Evolutionary conservation across 805 yeast genomes (phyloP).

Genomic region (Candida maltosa): DNA sequence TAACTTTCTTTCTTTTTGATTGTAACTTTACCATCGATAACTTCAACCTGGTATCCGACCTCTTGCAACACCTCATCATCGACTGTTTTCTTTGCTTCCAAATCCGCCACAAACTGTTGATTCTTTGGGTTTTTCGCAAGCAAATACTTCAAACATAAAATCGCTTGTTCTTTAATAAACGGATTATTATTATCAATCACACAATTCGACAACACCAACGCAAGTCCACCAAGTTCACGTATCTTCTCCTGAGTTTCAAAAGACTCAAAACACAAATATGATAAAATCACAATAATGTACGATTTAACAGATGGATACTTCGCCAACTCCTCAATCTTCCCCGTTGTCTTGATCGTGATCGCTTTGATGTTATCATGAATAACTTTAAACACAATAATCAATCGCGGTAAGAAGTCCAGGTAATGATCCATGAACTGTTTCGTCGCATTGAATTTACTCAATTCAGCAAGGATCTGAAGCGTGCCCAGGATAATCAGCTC

Average conservation of each 20-base stretch:
- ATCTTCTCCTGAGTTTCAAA: constrained; percentile 62
- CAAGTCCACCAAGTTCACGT: constrained; percentile 65
- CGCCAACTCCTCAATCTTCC: constrained; percentile 11
- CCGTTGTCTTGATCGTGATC: constrained; percentile 27
- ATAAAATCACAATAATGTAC: constrained; percentile 61
- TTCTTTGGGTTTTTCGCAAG: constrained; percentile 63
- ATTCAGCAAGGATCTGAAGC: constrained; percentile 34
- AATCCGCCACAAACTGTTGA: constrained; percentile 68
- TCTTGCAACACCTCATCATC: constrained; percentile 53
- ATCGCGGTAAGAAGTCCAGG: constrained; percentile 23
- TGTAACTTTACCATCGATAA: constrained; percentile 66
- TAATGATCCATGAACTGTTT: constrained; percentile 38
- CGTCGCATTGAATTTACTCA: constrained; percentile 38
- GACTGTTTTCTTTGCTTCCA: constrained; percentile 72
- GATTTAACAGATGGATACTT: constrained; percentile 65
- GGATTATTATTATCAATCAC: constrained; percentile 88
- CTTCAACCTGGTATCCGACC: constrained; percentile 75
- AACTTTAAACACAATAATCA: constrained; percentile 34
- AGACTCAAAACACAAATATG: constrained; percentile 52
- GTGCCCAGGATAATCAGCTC: constrained; percentile 4
- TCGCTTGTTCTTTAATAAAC: constrained; percentile 78
- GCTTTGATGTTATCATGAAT: constrained; percentile 41
- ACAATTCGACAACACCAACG: constrained; percentile 73
- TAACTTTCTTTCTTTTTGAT: constrained; percentile 33
- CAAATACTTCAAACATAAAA: constrained; percentile 71